These are phyloP conservation scores for Groenewaldozyma auringiensis DNA, from an alignment of 1,139 yeast genomes.

Conservation along the genomic window DNA sequence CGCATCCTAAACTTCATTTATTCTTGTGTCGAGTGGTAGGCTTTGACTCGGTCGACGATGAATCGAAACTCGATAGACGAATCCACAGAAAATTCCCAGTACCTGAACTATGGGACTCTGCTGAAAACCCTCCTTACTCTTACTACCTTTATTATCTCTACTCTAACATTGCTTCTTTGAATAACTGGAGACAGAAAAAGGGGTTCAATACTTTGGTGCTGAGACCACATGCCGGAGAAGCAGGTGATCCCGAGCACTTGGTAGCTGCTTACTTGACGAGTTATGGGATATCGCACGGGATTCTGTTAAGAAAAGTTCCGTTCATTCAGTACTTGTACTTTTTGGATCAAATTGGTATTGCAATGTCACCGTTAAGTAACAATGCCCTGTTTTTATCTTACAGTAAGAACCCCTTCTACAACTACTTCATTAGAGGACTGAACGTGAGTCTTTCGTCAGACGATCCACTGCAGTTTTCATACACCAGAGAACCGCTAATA, in stretches of 20 bases:
- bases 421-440: conserved; percentile 84
- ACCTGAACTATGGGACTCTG: conserved; percentile 70
- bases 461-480: conserved; percentile 91
- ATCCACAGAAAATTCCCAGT: conserved; percentile 74
- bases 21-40: conserved; percentile 93
- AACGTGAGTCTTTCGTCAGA: conserved; percentile 89
- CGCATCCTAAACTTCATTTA: conserved; percentile 81
- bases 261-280: conserved; percentile 84
- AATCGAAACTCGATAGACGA: conserved; percentile 80
- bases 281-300: conserved; percentile 94
- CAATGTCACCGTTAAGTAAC: conserved; percentile 98
- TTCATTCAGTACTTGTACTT: conserved; percentile 89
- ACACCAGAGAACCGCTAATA: conserved; percentile 94
- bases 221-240: conserved; percentile 98
- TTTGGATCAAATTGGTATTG: conserved; percentile 90
- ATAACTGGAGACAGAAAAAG: conserved; percentile 66
- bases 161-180: conserved; percentile 78
- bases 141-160: conserved; percentile 85
- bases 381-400: conserved; percentile 92
- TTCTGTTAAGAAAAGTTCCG: conserved; percentile 83
- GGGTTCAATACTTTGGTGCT: conserved; percentile 83
- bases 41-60: conserved; percentile 97
- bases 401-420: conserved; percentile 87
- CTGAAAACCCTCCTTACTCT: conserved; percentile 92
- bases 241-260: conserved; percentile 97